Conservation (phyloP, 768 basidiomycete genomes). For the Lactifluus hygrophoroides region DNA sequence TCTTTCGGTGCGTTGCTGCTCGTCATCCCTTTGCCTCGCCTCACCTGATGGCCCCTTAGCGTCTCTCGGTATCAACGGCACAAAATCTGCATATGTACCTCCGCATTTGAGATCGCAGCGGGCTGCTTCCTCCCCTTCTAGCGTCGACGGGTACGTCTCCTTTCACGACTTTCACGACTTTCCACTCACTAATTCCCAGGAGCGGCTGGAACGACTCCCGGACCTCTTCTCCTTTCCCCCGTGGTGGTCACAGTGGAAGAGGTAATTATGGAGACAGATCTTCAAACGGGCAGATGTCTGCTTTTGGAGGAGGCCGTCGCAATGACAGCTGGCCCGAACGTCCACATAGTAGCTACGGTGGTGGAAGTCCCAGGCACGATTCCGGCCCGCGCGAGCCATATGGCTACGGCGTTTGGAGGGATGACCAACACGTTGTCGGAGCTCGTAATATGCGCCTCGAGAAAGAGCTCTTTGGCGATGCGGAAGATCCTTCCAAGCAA, state of each 20-base stretch:
- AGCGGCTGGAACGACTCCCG: constrained; percentile 72
- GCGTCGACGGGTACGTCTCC: constrained; percentile 43
- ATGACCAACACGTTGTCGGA: constrained; percentile 82
- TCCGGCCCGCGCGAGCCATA: constrained; percentile 42
- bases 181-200: constrained; percentile 29
- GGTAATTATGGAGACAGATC: constrained; percentile 37
- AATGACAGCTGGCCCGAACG: constrained; percentile 30
- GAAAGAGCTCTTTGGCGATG: constrained; percentile 93
- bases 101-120: constrained; percentile 85
- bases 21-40: not conserved
- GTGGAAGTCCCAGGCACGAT: constrained; percentile 31
- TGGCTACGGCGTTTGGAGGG: constrained; percentile 77
- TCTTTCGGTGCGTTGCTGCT: constrained; percentile 42
- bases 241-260: constrained; percentile 35
- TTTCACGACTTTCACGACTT: not conserved
- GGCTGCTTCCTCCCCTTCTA: constrained; percentile 52
- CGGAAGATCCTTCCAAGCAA: constrained; percentile 75
- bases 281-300: constrained; percentile 29
- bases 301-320: constrained; percentile 35
- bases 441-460: constrained; percentile 80
- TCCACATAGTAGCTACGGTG: constrained; percentile 32
- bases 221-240: constrained; percentile 47
- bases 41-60: constrained; percentile 34
- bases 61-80: constrained; percentile 61
- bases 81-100: constrained; percentile 79